Evolutionary conservation across 371 early-diverging fungal genomes (phyloP).

Genomic region (Haplosporangium sp.): DNA sequence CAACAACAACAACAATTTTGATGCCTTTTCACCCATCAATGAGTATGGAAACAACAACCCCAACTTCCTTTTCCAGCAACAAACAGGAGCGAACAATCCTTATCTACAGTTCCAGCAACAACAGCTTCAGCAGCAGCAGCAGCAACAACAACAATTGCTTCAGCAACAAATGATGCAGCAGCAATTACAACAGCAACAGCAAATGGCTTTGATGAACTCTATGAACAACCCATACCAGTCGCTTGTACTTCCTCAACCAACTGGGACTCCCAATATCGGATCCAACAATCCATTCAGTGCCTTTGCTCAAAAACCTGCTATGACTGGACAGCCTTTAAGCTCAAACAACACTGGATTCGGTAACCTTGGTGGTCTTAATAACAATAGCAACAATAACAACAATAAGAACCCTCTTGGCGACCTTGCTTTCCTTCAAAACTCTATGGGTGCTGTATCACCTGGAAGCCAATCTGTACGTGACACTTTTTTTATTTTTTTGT

Average conservation of each 20-base stretch:
- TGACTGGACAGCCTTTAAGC: slow-evolving; percentile 38
- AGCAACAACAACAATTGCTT: slow-evolving; percentile 60
- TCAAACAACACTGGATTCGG: slow-evolving; percentile 16
- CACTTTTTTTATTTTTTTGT: not conserved
- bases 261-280: slow-evolving; percentile 44
- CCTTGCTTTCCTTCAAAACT: slow-evolving; percentile 41
- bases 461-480: slow-evolving; percentile 31
- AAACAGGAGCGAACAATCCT: slow-evolving; percentile 59
- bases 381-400: slow-evolving; percentile 21
- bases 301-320: slow-evolving; percentile 51
- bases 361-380: slow-evolving; percentile 5
- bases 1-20: slow-evolving; percentile 47
- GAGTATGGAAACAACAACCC: slow-evolving; percentile 54
- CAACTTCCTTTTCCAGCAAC: slow-evolving; percentile 59
- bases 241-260: slow-evolving; percentile 50
- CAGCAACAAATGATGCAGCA: slow-evolving; percentile 59
- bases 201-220: slow-evolving; percentile 32
- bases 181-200: slow-evolving; percentile 50
- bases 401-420: slow-evolving; percentile 39
- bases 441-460: slow-evolving; percentile 29
- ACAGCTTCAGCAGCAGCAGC: slow-evolving; percentile 63
- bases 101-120: slow-evolving; percentile 64
- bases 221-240: slow-evolving; percentile 55
- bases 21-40: slow-evolving; percentile 32
- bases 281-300: slow-evolving; percentile 59